phyloP scores from a whole-genome alignment of 2,329 filamentous ascomycete genomes.

The Bipolaris cookei region DNA sequence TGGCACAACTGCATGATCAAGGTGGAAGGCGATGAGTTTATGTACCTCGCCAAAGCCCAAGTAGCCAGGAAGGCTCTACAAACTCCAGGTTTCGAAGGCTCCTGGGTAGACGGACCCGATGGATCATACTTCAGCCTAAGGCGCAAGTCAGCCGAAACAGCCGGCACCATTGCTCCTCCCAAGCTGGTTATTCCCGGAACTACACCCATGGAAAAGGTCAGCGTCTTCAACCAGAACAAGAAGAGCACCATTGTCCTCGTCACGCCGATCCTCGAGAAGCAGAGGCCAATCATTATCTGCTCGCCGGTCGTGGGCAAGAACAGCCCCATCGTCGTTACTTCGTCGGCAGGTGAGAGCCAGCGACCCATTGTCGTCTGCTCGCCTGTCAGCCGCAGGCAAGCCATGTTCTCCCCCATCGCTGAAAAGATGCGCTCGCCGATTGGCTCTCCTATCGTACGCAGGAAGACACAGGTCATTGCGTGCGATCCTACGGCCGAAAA shows the following conservation, averaged over 20 bases:
- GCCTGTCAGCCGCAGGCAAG: conserved; percentile 22
- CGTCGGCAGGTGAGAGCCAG: conserved; percentile 21
- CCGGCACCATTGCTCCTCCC: conserved; percentile 3
- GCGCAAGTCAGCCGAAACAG: conserved; percentile 19
- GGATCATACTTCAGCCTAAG: conserved; percentile 37
- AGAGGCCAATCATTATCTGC: conserved; percentile 33
- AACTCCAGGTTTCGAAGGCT: conserved; percentile 29
- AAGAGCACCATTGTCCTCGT: conserved; percentile 30
- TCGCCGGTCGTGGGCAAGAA: conserved; percentile 34
- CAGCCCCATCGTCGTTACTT: conserved; percentile 28
- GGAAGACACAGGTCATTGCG: conserved; percentile 28
- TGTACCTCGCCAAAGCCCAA: conserved; percentile 37
- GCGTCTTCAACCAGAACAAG: conserved; percentile 31
- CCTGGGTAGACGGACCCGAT: conserved; percentile 35
- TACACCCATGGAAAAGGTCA: conserved; percentile 24
- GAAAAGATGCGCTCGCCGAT: conserved; percentile 32
- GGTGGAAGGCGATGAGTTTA: conserved; percentile 37
- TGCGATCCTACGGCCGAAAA: conserved; percentile 25
- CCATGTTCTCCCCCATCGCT: conserved; percentile 26
- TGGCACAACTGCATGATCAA: conserved; percentile 55
- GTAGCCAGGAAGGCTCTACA: conserved; percentile 35
- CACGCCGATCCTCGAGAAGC: conserved; percentile 30
- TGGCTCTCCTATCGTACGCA: conserved; percentile 30
- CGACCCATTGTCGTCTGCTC: conserved; percentile 34
- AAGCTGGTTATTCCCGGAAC: conserved; percentile 24